Percentiles rank a stretch among this genome's conserved stretches.
These are phyloP conservation scores for Magnaporthiopsis rhizophila DNA, from an alignment of 2,329 filamentous ascomycete species.

Conservation along the genomic window DNA sequence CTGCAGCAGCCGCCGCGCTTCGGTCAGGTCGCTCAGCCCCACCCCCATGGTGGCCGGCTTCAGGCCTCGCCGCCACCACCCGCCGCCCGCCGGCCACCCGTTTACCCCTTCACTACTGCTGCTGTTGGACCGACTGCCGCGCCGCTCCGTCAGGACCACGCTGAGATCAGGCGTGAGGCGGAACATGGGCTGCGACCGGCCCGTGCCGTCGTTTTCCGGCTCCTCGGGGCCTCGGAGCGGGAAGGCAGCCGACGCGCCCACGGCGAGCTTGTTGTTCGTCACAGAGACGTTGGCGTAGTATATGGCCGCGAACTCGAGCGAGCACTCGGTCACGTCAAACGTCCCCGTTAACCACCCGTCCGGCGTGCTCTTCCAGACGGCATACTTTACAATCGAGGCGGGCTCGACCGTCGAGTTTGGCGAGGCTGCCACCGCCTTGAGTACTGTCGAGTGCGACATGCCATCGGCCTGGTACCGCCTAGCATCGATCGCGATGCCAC, in stretches of 20 bases:
- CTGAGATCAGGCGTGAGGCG: constrained; percentile 1
- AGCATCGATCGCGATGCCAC: not conserved
- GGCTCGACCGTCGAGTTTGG: not conserved
- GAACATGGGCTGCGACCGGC: not conserved
- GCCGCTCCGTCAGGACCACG: not conserved
- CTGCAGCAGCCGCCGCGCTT: constrained; percentile 1
- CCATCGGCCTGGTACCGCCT: not conserved
- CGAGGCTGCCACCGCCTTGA: constrained; percentile 1
- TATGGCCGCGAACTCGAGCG: constrained; percentile 3
- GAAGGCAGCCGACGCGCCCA: constrained; percentile 2
- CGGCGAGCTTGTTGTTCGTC: not conserved
- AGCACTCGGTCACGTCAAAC: constrained; percentile 3
- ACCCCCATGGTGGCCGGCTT: not conserved
- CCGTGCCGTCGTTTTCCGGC: not conserved
- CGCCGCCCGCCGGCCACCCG: not conserved
- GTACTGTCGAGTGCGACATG: not conserved
- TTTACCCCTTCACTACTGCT: not conserved
- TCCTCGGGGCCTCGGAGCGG: not conserved
- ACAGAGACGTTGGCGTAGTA: constrained; percentile 5
- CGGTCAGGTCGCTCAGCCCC: not conserved
- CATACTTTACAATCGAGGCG: not conserved
- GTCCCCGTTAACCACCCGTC: not conserved
- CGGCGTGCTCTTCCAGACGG: constrained; percentile 5
- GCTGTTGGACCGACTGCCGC: not conserved
- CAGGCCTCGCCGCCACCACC: not conserved